These are phyloP conservation scores for Boletus vinaceobasis DNA, from an alignment of 768 basidiomycete genomes.

Conservation along the genomic window DNA sequence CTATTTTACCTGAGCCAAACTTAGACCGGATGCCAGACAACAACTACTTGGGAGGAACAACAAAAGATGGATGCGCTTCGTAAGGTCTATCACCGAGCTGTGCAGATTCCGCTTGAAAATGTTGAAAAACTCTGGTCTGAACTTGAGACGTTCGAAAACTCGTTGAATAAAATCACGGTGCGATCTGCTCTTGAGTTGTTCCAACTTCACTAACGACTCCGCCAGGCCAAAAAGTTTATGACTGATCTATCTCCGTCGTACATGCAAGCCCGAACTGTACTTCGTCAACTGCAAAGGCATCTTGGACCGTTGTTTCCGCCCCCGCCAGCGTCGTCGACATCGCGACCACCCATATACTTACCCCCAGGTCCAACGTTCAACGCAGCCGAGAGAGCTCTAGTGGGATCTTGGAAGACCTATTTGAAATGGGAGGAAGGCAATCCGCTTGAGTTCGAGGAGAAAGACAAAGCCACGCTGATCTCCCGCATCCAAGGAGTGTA, in stretches of 20 bases:
- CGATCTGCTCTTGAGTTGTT: conserved; percentile 15
- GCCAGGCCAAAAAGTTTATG: conserved; percentile 91
- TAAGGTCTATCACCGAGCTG: conserved; percentile 89
- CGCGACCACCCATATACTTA: conserved; percentile 49
- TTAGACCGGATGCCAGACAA: conserved; percentile 40
- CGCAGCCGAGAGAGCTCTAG: conserved; percentile 63
- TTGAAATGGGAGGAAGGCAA: conserved; percentile 95
- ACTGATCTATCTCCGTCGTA: conserved; percentile 87
- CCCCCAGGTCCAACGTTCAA: conserved; percentile 74
- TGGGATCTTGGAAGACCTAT: conserved; percentile 89
- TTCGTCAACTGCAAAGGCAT: conserved; percentile 77
- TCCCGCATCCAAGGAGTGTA: conserved; percentile 79
- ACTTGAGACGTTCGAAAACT: conserved; percentile 87
- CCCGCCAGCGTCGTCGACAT: conserved; percentile 39
- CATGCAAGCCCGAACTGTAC: conserved; percentile 90
- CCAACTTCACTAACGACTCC: conserved; percentile 8
- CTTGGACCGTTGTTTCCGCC: conserved; percentile 58
- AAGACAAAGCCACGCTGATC: conserved; percentile 63
- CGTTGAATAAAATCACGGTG: conserved; percentile 82
- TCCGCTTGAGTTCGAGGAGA: conserved; percentile 87
- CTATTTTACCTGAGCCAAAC: background rate
- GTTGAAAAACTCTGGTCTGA: conserved; percentile 93
- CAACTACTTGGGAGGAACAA: conserved; percentile 91
- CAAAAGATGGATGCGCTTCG: conserved; percentile 93
- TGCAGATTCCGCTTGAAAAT: conserved; percentile 92